Evolutionary conservation across 129 eudicot genomes (phyloP).

Genomic region (Flaveria ramosissima): DNA sequence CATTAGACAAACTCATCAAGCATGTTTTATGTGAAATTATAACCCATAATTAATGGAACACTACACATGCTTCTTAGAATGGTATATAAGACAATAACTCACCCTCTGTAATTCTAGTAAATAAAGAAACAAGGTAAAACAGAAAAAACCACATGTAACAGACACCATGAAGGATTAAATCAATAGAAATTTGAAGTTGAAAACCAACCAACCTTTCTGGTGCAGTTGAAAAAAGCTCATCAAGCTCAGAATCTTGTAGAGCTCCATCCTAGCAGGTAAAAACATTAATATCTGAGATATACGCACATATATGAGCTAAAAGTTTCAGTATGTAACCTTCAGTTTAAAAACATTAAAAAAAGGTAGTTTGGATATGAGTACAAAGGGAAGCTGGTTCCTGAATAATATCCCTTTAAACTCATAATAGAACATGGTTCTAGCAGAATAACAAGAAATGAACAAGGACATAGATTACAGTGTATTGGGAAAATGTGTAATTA

Average conservation of each 20-base stretch:
- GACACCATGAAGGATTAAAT: not conserved
- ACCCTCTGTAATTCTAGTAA: not conserved
- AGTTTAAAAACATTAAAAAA: not conserved
- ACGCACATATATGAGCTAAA: conserved; percentile 22
- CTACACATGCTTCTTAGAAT: conserved; percentile 10
- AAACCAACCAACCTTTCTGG: conserved; percentile 74
- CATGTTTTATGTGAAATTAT: conserved; percentile 15
- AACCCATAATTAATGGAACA: not conserved
- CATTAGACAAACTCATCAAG: conserved; percentile 16
- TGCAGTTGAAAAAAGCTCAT: conserved; percentile 92
- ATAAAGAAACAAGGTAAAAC: not conserved
- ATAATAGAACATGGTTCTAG: not conserved
- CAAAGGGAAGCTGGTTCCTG: conserved; percentile 2
- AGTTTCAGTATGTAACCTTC: conserved; percentile 22
- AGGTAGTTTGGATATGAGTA: not conserved
- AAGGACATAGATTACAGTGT: not conserved
- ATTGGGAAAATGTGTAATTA: not conserved
- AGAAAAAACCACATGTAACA: conserved; percentile 17
- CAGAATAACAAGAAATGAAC: not conserved
- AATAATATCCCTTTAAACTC: not conserved
- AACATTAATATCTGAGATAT: conserved; percentile 20
- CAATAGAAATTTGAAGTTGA: conserved; percentile 22
- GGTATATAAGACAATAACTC: not conserved
- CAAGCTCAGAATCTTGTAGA: conserved; percentile 67
- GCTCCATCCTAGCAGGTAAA: conserved; percentile 66